Percentiles rank a stretch among this genome's conserved stretches.
Evolutionary conservation across 768 basidiomycete genomes (phyloP).

Genomic region (Kwoniella bestiolae): DNA sequence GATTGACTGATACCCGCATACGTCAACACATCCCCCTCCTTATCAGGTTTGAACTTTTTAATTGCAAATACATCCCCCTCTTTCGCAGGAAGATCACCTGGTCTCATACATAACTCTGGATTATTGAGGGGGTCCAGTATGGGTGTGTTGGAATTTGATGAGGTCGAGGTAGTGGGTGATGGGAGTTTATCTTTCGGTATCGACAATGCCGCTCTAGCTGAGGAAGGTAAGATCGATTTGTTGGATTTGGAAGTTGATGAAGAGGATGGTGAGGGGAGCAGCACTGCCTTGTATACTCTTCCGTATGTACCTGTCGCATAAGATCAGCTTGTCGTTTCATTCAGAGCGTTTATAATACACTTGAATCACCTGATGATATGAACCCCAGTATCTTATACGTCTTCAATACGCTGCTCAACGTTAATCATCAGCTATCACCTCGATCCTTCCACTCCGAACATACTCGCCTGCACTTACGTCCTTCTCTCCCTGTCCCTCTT

Average conservation of each 20-base stretch:
- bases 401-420: conserved; percentile 64
- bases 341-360: not conserved
- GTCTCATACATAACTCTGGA: conserved; percentile 61
- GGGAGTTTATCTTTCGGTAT: conserved; percentile 27
- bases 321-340: too few relatives aligned
- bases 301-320: conserved; percentile 71
- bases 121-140: conserved; percentile 40
- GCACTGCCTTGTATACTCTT: conserved; percentile 89
- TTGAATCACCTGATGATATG: conserved; percentile 78
- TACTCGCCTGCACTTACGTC: conserved; percentile 38
- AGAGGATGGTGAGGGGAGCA: conserved; percentile 42
- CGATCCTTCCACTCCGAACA: too few relatives aligned
- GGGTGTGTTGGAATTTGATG: conserved; percentile 12
- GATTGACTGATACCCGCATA: conserved; percentile 99
- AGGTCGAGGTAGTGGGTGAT: conserved; percentile 22
- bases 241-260: conserved; percentile 3
- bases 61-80: conserved; percentile 79
- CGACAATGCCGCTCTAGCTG: conserved; percentile 36
- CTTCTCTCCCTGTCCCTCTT: conserved; percentile 73
- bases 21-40: conserved; percentile 92
- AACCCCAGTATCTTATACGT: conserved; percentile 94
- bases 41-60: conserved; percentile 99
- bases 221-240: conserved; percentile 23
- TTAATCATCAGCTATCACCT: not conserved
- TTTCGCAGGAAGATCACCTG: conserved; percentile 66